Percentiles rank a stretch among this genome's conserved stretches.
phyloP scores from a whole-genome alignment of 1,284 basidiomycete species.

The Trichosporon inkin region DNA sequence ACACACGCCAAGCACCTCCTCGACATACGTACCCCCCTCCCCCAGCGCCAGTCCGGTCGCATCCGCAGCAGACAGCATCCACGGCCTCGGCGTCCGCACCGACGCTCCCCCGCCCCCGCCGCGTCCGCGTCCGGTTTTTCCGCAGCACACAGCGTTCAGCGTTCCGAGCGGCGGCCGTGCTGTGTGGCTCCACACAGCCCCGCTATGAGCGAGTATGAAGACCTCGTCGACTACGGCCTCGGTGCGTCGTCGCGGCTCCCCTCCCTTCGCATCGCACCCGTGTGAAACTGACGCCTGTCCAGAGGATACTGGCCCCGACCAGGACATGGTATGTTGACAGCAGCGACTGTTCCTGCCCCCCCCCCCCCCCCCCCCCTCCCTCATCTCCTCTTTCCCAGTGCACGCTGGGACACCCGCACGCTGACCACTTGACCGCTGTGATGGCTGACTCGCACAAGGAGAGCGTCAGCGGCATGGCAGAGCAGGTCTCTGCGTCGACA shows the following conservation, averaged over 20 bases:
- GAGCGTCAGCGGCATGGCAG: conserved; percentile 14
- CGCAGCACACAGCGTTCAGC: conserved; percentile 1
- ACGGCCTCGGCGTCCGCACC: not conserved
- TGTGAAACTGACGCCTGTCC: conserved; percentile 3
- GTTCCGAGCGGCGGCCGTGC: conserved; percentile 1
- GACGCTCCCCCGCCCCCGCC: too few species aligned
- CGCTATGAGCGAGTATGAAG: conserved; percentile 17
- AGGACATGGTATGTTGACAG: conserved; percentile 19
- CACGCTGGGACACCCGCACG: too few species aligned
- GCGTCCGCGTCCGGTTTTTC: not conserved
- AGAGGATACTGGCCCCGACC: conserved; percentile 19
- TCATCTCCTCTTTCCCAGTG: not conserved
- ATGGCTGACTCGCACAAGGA: conserved; percentile 6
- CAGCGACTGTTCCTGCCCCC: not conserved
- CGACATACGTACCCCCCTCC: not conserved
- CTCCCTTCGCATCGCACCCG: not conserved
- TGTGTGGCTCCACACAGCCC: conserved; percentile 7
- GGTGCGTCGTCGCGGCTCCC: conserved; percentile 10
- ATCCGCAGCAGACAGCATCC: not conserved
- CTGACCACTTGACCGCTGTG: too few species aligned
- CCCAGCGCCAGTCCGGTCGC: too few species aligned
- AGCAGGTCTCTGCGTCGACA: conserved; percentile 8
- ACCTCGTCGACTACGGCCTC: conserved; percentile 17
- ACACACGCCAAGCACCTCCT: too few species aligned
- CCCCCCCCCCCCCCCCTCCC: not conserved